These are phyloP conservation scores for Eimeria tenella DNA, from an alignment of 169 alveolate species.

Conservation along the genomic window DNA sequence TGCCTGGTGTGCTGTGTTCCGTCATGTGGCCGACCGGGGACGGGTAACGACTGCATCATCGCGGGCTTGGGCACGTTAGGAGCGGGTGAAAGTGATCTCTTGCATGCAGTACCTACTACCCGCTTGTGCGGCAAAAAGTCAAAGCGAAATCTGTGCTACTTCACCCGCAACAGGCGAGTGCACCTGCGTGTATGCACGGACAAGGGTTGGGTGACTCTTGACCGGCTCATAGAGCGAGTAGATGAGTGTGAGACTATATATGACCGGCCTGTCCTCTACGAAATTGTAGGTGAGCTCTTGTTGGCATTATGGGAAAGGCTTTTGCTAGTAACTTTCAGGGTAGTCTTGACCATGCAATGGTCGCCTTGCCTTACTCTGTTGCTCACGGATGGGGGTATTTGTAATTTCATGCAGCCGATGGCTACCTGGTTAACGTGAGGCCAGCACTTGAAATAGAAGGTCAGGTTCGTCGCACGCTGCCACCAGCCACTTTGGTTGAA, in stretches of 20 bases:
- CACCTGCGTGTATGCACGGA: slow-evolving; percentile 61
- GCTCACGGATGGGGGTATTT: no score
- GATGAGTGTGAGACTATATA: slow-evolving; percentile 69
- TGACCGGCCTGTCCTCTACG: slow-evolving; percentile 58
- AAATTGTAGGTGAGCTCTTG: slow-evolving; percentile 62
- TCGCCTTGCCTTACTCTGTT: no score
- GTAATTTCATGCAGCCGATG: slow-evolving; percentile 62
- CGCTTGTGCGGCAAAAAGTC: background rate
- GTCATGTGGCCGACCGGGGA: slow-evolving; percentile 34
- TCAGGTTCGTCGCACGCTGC: slow-evolving; percentile 77
- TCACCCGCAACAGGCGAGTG: slow-evolving; percentile 32
- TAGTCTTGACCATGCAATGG: background rate
- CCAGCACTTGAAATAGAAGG: slow-evolving; percentile 76
- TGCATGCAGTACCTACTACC: background rate
- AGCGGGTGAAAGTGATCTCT: background rate
- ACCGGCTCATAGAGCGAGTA: slow-evolving; percentile 61
- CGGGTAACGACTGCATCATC: slow-evolving; percentile 28
- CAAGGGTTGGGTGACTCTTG: slow-evolving; percentile 72
- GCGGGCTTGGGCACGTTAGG: slow-evolving; percentile 52
- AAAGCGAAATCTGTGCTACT: background rate
- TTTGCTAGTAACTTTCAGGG: background rate
- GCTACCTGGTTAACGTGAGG: slow-evolving; percentile 72
- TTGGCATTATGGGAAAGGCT: background rate
- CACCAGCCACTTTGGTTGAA: slow-evolving; percentile 77
- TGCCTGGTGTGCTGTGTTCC: slow-evolving; percentile 39